A percentile compares a stretch with the other conserved stretches of the same genome.
Evolutionary conservation across 495 filamentous ascomycete species (phyloP).

Genomic region (Penicillium subrubescens): DNA sequence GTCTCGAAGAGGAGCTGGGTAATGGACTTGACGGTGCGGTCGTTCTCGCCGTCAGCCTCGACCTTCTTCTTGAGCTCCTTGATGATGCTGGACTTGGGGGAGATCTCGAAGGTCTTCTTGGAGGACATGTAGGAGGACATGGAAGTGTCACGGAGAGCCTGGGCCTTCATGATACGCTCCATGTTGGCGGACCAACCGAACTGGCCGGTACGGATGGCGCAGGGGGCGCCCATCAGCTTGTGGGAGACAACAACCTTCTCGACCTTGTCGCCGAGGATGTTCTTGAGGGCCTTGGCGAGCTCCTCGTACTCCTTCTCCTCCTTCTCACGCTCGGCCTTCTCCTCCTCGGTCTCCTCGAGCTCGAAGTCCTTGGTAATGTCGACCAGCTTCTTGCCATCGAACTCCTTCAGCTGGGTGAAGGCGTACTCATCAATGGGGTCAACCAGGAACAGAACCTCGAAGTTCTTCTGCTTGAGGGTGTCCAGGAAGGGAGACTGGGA

Average conservation of each 20-base stretch:
- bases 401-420: constrained; percentile 99
- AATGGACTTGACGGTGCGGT: constrained; percentile 98
- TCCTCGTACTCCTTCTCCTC: constrained; percentile 98
- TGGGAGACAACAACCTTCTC: constrained; percentile 99
- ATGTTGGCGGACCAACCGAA: constrained; percentile 99
- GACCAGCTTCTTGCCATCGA: constrained; percentile 99
- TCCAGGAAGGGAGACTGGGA: constrained; percentile 98
- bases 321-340: constrained; percentile 94
- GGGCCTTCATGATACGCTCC: constrained; percentile 99
- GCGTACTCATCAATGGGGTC: constrained; percentile 99
- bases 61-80: constrained; percentile 99
- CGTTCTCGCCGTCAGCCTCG: constrained; percentile 93
- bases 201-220: constrained; percentile 98
- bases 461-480: constrained; percentile 98
- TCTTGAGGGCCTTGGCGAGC: constrained; percentile 95
- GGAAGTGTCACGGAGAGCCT: constrained; percentile 98
- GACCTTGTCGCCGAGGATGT: constrained; percentile 98
- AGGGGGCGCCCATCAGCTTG: constrained; percentile 94
- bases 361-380: constrained; percentile 99
- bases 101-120: constrained; percentile 99
- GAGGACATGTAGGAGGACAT: constrained; percentile 99
- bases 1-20: constrained; percentile 98
- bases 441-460: constrained; percentile 98
- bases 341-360: constrained; percentile 98
- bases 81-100: constrained; percentile 96